Evolutionary conservation across 352 stramenopile genomes (phyloP), one percentile per base, ranked within the genome.

Genomic region (Phytophthora lateralis): DNA sequence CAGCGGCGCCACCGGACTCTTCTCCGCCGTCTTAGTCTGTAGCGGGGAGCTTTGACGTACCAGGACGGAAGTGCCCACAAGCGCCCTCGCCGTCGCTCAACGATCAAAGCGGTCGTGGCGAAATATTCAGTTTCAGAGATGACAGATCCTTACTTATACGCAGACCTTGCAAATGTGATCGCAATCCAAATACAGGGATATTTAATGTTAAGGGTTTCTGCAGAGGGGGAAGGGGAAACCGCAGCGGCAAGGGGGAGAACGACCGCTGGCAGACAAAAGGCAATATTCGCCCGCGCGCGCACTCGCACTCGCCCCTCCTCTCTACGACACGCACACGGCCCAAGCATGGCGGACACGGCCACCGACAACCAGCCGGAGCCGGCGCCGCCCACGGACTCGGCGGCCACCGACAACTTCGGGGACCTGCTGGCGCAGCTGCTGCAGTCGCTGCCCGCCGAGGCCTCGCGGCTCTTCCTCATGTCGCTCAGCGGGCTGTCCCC

Each of bases 341-440:
- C 11, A 32, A 48, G 11, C 21, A 76, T 76, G 63, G 68, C 59
- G 42, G 63, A 73, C 46, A 65, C 59, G 18, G 49, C 39, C 6
- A 62, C 55, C 12, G 68, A 76, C 43, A 76, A 71, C 38, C 68
- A 76, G 38, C 68, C 68, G 42, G 68, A 76, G 51, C 68, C 68
- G 18, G 55, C 64, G 10, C 68, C 68, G 35, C 67, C 67, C 43
- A 72, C 62, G 21, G 68, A 73, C 34, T 38, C 55, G 42, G 10
- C 37, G 8, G 52, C 42, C 17, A 45, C 60, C 18, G 59, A 76
- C 50, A 76, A 73, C 46, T 95, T 95, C 46, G 85, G 85, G 37
- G 85, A 95, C 48, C 53, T 95, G 56, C 68, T 95, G 35, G 80
- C 82, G 21, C 78, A 92, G 64, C 69, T 95, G 35, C 68, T 95